Evolutionary conservation across 83 land plant species (phyloP).

Genomic region (Diphasiastrum complanatum): DNA sequence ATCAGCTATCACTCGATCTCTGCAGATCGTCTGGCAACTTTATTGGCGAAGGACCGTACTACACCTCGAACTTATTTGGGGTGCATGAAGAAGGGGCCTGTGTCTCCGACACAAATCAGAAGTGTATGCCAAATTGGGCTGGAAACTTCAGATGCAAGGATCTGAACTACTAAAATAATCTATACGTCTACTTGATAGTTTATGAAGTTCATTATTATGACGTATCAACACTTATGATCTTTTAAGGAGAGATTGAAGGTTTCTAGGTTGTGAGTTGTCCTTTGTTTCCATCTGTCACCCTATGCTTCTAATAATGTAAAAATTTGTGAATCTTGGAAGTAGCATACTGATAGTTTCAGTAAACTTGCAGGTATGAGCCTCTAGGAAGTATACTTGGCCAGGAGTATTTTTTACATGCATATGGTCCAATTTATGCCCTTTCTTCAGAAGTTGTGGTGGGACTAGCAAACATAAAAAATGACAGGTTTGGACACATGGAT

Average conservation of each 20-base stretch:
- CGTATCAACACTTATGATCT: background rate
- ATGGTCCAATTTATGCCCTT: constrained; percentile 95
- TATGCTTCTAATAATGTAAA: no score
- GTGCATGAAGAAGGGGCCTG: constrained; percentile 97
- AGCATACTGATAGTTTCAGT: background rate
- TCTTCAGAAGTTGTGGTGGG: constrained; percentile 86
- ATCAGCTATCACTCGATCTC: no score
- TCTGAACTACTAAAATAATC: no score
- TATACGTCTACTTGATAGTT: no score
- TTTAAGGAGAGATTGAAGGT: background rate
- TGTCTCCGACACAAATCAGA: constrained; percentile 71
- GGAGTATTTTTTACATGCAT: constrained; percentile 93
- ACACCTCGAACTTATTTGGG: constrained; percentile 82
- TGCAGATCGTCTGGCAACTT: constrained; percentile 87
- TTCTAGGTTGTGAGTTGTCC: no score
- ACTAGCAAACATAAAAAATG: constrained; percentile 57
- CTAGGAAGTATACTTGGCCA: constrained; percentile 63
- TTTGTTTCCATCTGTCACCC: no score
- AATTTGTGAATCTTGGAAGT: no score
- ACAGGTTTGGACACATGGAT: constrained; percentile 68
- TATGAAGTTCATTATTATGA: constrained; percentile 8
- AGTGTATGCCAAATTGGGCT: constrained; percentile 37
- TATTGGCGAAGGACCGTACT: constrained; percentile 67
- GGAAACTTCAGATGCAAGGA: background rate
- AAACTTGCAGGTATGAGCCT: constrained; percentile 83